Percentiles rank a stretch among this genome's conserved stretches.
Evolutionary conservation across 768 basidiomycete genomes (phyloP).

Genomic region (Mycena rosella): DNA sequence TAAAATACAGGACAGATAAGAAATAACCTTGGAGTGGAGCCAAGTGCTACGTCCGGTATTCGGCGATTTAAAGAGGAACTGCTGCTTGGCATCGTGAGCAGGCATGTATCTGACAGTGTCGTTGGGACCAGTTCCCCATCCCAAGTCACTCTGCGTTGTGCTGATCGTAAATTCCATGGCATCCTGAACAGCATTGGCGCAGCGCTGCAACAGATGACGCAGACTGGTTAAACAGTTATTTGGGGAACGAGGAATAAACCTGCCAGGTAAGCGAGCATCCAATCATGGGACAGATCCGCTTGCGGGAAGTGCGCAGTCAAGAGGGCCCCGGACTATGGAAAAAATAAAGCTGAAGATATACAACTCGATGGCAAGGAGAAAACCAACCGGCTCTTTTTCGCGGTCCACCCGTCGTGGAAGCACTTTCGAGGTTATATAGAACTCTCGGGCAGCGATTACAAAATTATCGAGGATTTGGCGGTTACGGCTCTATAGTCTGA

Average conservation of each 20-base stretch:
- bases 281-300: conserved; percentile 25
- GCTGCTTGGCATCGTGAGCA: conserved; percentile 24
- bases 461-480: conserved; percentile 29
- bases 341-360: neutral
- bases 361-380: too few species aligned
- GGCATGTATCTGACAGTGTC: conserved; percentile 28
- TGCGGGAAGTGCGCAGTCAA: conserved; percentile 27
- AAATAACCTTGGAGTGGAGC: conserved; percentile 30
- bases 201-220: conserved; percentile 3
- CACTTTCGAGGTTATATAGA: conserved; percentile 27
- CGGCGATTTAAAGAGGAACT: conserved; percentile 16
- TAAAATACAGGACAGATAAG: neutral
- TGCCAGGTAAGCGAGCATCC: conserved; percentile 33
- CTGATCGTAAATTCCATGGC: conserved; percentile 22
- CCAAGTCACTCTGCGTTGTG: conserved; percentile 31
- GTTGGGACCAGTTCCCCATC: conserved; percentile 28
- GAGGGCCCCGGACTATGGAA: conserved; percentile 23
- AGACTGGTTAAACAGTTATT: too few species aligned
- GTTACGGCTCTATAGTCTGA: conserved; percentile 20
- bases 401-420: conserved; percentile 24
- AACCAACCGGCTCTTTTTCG: conserved; percentile 26
- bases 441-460: conserved; percentile 18
- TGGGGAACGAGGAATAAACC: neutral
- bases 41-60: conserved; percentile 25
- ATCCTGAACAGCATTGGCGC: conserved; percentile 10